Evolutionary conservation across 331 rosid species (phyloP).

Genomic region (Phaseolus coccineus): DNA sequence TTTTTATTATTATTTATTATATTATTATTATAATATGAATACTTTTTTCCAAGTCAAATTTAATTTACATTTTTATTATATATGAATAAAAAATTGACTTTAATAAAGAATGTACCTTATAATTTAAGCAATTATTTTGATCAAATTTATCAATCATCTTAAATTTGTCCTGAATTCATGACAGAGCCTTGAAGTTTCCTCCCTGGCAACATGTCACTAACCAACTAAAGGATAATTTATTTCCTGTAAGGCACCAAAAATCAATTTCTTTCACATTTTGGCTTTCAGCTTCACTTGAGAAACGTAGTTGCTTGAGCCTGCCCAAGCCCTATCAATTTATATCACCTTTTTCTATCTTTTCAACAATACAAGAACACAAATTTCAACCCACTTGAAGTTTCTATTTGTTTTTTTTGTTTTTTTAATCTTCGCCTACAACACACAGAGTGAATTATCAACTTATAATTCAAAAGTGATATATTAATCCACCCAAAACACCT

Average conservation of each 20-base stretch:
- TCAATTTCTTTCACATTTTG: not conserved
- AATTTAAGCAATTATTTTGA: constrained; percentile 5
- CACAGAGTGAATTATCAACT: not conserved
- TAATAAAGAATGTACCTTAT: not conserved
- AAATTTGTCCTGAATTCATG: not conserved
- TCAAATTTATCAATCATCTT: not conserved
- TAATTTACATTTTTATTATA: too few species aligned
- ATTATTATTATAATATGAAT: too few species aligned
- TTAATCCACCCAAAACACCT: not conserved
- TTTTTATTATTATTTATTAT: too few species aligned
- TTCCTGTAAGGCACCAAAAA: constrained; percentile 1
- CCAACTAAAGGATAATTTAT: constrained; percentile 10
- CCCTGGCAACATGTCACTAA: not conserved
- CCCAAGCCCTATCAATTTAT: not conserved
- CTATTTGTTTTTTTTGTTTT: not conserved
- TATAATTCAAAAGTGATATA: not conserved
- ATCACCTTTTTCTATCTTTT: not conserved
- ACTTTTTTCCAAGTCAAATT: too few species aligned
- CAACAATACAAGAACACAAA: constrained; percentile 1
- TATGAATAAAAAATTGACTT: not conserved
- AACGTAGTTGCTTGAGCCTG: not conserved
- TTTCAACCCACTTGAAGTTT: constrained; percentile 1
- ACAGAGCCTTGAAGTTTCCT: constrained; percentile 44
- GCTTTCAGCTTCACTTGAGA: constrained; percentile 1
- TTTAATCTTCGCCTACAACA: not conserved